phyloP scores from a whole-genome alignment of 2,329 filamentous ascomycete genomes.

The Proliferodiscus dingleyae region DNA sequence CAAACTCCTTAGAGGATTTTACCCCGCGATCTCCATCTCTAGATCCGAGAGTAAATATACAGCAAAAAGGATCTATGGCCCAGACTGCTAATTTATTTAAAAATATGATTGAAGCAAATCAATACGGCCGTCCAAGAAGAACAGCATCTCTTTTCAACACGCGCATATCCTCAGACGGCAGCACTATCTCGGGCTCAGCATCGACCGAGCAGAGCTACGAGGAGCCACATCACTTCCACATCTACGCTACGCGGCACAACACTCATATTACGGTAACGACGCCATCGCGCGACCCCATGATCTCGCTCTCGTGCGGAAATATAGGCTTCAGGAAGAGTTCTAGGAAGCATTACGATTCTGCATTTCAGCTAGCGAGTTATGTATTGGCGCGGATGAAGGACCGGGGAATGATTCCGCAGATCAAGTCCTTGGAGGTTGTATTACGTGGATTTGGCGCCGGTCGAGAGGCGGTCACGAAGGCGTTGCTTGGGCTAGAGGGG shows the following conservation, averaged over 20 bases:
- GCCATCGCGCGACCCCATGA: conserved; percentile 71
- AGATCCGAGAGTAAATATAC: conserved; percentile 8
- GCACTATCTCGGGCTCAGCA: not conserved
- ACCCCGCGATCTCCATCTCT: conserved; percentile 10
- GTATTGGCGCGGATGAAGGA: conserved; percentile 82
- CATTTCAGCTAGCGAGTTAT: conserved; percentile 82
- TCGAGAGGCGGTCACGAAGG: conserved; percentile 84
- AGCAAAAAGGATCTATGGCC: not conserved
- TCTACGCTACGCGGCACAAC: conserved; percentile 89
- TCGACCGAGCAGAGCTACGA: conserved; percentile 34
- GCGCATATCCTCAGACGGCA: conserved; percentile 13
- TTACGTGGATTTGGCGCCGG: conserved; percentile 82
- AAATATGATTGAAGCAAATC: not conserved
- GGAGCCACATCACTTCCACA: conserved; percentile 78
- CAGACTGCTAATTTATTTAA: conserved; percentile 4
- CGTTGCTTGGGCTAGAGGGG: conserved; percentile 81
- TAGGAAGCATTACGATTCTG: conserved; percentile 81
- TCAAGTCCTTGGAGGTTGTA: conserved; percentile 72
- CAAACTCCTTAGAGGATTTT: not conserved
- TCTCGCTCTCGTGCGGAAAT: conserved; percentile 78
- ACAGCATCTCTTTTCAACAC: conserved; percentile 6
- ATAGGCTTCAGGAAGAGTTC: conserved; percentile 85
- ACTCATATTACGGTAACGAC: conserved; percentile 87
- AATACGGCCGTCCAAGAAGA: not conserved
- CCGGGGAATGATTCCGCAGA: conserved; percentile 69